These are phyloP conservation scores for Amanita molliuscula DNA, from an alignment of 768 basidiomycete genomes.

Conservation along the genomic window DNA sequence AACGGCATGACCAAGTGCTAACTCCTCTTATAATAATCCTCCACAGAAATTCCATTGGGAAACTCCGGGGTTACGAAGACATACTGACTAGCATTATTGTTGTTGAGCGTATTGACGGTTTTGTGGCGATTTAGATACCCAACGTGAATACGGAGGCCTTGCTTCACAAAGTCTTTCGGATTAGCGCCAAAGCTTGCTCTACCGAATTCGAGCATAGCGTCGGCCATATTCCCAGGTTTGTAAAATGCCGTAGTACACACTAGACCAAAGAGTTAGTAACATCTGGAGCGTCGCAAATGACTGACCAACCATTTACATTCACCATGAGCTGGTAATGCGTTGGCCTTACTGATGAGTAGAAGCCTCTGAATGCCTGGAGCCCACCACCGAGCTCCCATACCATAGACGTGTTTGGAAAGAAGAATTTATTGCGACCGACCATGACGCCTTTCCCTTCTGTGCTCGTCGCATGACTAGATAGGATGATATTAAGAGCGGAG, in stretches of 20 bases:
- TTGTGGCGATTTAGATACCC: conserved; percentile 22
- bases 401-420: conserved; percentile 41
- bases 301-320: conserved; percentile 47
- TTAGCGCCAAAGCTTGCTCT: conserved; percentile 50
- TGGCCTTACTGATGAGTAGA: conserved; percentile 51
- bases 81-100: conserved; percentile 34
- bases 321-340: conserved; percentile 49
- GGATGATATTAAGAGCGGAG: conserved; percentile 54
- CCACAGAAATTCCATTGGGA: conserved; percentile 43
- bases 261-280: conserved; percentile 10
- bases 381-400: conserved; percentile 44
- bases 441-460: conserved; percentile 48
- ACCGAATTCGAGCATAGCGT: conserved; percentile 46
- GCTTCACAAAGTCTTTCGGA: conserved; percentile 43
- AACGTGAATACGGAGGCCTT: conserved; percentile 42
- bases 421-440: conserved; percentile 58
- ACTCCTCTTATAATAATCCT: conserved; percentile 62
- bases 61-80: conserved; percentile 50
- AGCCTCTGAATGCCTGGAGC: conserved; percentile 47
- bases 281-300: conserved; percentile 2
- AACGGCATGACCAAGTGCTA: conserved; percentile 19
- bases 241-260: conserved; percentile 56
- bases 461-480: conserved; percentile 44
- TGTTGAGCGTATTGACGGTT: conserved; percentile 48
- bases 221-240: conserved; percentile 51